Evolutionary conservation across 1,139 yeast species (phyloP).

Genomic region (Magnusiomyces ingens): DNA sequence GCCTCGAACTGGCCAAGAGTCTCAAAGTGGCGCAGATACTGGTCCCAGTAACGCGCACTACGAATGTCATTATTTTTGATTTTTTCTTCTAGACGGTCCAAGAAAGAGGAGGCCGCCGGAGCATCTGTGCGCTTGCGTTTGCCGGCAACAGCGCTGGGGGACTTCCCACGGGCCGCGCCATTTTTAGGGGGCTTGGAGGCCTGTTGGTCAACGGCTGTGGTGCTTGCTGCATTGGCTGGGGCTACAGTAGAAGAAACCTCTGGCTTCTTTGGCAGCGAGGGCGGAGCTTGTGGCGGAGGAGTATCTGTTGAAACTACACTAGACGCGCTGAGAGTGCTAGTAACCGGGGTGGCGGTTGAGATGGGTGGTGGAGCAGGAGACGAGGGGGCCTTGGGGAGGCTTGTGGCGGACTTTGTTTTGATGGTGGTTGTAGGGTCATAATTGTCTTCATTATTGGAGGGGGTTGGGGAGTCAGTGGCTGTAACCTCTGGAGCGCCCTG

Average conservation of each 20-base stretch:
- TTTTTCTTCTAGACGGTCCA: constrained; percentile 44
- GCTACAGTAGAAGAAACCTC: background rate
- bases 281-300: background rate
- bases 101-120: background rate
- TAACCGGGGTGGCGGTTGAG: too few species aligned
- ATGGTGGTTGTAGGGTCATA: too few species aligned
- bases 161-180: background rate
- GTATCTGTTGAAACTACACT: too few species aligned
- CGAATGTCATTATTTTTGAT: constrained; percentile 39
- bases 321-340: too few species aligned
- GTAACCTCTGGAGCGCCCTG: too few species aligned
- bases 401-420: too few species aligned
- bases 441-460: too few species aligned
- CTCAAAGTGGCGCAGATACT: constrained; percentile 1
- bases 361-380: too few species aligned
- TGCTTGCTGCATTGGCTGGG: background rate
- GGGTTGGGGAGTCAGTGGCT: too few species aligned
- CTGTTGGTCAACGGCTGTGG: background rate
- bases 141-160: background rate
- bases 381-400: too few species aligned
- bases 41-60: constrained; percentile 3
- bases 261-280: background rate
- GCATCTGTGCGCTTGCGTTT: constrained; percentile 4
- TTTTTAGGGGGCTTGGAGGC: background rate
- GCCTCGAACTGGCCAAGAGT: constrained; percentile 51